Evolutionary conservation across 108 stramenopile species (phyloP).

Genomic region (Fistulifera solaris): DNA sequence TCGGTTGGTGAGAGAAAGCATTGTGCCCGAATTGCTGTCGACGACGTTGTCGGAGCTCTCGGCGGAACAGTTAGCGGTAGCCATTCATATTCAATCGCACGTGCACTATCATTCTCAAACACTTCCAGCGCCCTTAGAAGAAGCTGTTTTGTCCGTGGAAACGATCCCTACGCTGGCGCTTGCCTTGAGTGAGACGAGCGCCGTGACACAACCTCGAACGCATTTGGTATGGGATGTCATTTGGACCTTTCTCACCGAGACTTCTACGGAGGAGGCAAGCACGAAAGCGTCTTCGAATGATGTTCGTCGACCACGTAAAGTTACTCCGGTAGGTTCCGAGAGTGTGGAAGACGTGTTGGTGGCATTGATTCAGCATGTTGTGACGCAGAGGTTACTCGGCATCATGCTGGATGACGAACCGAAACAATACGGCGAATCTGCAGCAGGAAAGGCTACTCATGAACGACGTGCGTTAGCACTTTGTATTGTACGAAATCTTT

Average conservation of each 20-base stretch:
- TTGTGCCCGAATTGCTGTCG: slow-evolving; percentile 36
- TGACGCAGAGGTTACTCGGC: slow-evolving; percentile 34
- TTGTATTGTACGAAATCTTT: slow-evolving; percentile 29
- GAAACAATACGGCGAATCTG: not conserved
- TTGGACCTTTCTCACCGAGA: slow-evolving; percentile 51
- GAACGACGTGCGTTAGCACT: slow-evolving; percentile 56
- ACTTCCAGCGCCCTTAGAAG: slow-evolving; percentile 31
- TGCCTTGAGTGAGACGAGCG: slow-evolving; percentile 50
- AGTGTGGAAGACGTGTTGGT: slow-evolving; percentile 27
- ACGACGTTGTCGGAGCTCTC: not conserved
- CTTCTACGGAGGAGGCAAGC: slow-evolving; percentile 9
- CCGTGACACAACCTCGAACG: slow-evolving; percentile 53
- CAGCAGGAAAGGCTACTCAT: slow-evolving; percentile 35
- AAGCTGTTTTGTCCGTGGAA: slow-evolving; percentile 40
- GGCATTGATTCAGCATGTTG: slow-evolving; percentile 39
- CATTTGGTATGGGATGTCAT: slow-evolving; percentile 80
- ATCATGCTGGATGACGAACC: slow-evolving; percentile 19
- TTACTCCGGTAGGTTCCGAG: slow-evolving; percentile 21
- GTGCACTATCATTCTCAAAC: slow-evolving; percentile 2
- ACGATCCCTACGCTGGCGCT: slow-evolving; percentile 27
- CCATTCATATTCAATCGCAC: slow-evolving; percentile 39
- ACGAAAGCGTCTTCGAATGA: slow-evolving; percentile 12
- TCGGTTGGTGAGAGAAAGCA: slow-evolving; percentile 31
- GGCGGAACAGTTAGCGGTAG: slow-evolving; percentile 13
- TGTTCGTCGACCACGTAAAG: slow-evolving; percentile 16